These are phyloP conservation scores for Fusarium illudens DNA, from an alignment of 2,329 filamentous ascomycete species.

Conservation along the genomic window DNA sequence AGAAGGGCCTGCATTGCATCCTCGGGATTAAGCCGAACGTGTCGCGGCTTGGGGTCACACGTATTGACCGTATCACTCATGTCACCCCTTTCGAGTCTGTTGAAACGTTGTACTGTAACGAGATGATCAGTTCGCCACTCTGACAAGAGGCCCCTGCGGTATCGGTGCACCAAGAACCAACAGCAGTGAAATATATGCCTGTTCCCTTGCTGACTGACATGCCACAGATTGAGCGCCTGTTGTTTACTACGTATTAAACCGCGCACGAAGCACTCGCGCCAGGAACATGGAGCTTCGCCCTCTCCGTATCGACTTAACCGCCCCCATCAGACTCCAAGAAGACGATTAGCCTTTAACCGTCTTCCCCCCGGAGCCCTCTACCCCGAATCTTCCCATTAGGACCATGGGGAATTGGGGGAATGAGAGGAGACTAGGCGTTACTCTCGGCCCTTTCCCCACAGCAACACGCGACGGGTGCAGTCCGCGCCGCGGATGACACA, in stretches of 20 bases:
- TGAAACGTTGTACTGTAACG: conserved; percentile 2
- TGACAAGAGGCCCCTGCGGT: neutral
- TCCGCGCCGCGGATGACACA: conserved; percentile 19
- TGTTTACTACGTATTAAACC: neutral
- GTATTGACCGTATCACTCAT: neutral
- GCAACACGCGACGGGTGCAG: conserved; percentile 23
- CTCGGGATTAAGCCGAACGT: neutral
- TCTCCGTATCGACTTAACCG: neutral
- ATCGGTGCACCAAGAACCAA: neutral
- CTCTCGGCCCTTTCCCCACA: conserved; percentile 41
- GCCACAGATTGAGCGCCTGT: neutral
- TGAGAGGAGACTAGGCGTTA: conserved; percentile 18
- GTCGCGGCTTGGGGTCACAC: neutral
- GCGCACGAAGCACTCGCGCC: neutral
- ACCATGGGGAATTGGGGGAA: conserved; percentile 29
- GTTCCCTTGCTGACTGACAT: neutral
- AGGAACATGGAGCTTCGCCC: neutral
- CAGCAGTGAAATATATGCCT: neutral
- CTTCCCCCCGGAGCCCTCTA: conserved; percentile 8
- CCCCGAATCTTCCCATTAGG: conserved; percentile 22
- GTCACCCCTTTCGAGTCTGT: neutral
- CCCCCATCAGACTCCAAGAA: conserved; percentile 6
- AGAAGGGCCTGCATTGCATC: neutral
- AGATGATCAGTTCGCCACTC: neutral
- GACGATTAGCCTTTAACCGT: neutral